These are phyloP conservation scores for Heteromeles arbutifolia DNA, from an alignment of 306 rosid species.

Conservation along the genomic window DNA sequence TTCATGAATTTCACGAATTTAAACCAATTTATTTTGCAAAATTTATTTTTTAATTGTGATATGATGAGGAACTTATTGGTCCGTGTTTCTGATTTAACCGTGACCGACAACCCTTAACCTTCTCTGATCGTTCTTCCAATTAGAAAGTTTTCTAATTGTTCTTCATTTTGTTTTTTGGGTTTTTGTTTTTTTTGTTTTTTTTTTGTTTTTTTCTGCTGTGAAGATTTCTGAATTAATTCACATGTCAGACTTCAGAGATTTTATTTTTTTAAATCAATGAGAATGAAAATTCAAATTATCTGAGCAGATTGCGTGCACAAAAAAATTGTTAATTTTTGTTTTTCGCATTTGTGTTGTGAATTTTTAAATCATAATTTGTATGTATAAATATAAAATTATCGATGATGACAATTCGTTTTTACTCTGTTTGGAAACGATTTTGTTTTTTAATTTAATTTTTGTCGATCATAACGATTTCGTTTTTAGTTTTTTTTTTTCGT, in stretches of 20 bases:
- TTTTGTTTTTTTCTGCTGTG: constrained; percentile 20
- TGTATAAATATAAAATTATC: neutral
- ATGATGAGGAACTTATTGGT: constrained; percentile 63
- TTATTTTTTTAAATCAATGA: constrained; percentile 36
- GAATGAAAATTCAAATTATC: constrained; percentile 41
- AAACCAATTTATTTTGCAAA: rapidly evolving
- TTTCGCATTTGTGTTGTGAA: no score
- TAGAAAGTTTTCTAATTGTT: neutral
- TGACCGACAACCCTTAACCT: constrained; percentile 49
- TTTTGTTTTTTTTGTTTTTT: no score
- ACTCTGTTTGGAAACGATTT: no score
- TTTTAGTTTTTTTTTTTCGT: no score
- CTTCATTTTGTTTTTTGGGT: neutral
- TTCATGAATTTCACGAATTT: neutral
- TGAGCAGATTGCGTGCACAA: constrained; percentile 28
- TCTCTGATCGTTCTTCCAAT: constrained; percentile 47
- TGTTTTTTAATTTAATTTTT: no score
- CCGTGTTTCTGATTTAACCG: constrained; percentile 71
- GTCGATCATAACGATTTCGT: no score
- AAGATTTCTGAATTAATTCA: constrained; percentile 48
- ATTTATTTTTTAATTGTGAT: constrained; percentile 7
- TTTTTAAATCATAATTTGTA: neutral
- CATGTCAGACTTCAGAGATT: constrained; percentile 96
- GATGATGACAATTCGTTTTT: neutral
- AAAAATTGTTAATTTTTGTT: no score